Base-by-base conservation (phyloP, 441 rosid species). In the Melastoma candidum region DNA sequence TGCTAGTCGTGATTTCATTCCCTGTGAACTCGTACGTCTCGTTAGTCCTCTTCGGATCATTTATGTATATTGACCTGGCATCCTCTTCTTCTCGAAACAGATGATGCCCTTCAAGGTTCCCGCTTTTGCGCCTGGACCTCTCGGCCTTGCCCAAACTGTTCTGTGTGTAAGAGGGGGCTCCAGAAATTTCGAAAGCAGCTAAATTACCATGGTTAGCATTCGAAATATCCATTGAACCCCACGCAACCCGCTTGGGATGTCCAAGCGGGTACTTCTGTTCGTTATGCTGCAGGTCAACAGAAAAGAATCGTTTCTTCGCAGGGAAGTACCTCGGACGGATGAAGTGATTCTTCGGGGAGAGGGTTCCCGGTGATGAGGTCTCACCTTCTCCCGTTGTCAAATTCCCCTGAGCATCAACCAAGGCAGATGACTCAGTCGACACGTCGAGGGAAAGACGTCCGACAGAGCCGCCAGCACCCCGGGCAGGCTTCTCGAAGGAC, bases 1-100 rank as follows among this genome's bases (percentile, higher is more conserved):
- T 85, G 84, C 89, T 82, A 22, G 94, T 82, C 53, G 74, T 75
- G 61, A 85, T 85, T 74, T 82, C 86, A 67, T 85, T 85, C 55
- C 89, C 87, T 7, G 90, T 69, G 71, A 85, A 82, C 81, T 80
- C 90, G 56, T 77, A 80, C 66, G 77, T 79, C 56, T 82, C 85
- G 71, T 85, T 85, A 32, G 95, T 85, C 70, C 26, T 78, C 71
- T 71, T 68, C 4, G 90, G 84, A 74, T 85, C 85, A 61, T 82
- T 76, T 32, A 85, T 78, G 65, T 82, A 77, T 48, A 85, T 78
- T 71, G 73, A 60, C 77, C 95, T 71, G 1, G 85, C 54, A 66
- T 32, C 41, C 8, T 78, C 63, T 57, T 75, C 80, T 43, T 76
- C 80, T 8, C 55, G 54, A 44, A 68, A 59, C 36, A 53, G 49